A percentile compares a stretch with the other conserved stretches of the same genome.
Conservation (phyloP, 306 rosid genomes). For the Ochetophila trinervis region DNA sequence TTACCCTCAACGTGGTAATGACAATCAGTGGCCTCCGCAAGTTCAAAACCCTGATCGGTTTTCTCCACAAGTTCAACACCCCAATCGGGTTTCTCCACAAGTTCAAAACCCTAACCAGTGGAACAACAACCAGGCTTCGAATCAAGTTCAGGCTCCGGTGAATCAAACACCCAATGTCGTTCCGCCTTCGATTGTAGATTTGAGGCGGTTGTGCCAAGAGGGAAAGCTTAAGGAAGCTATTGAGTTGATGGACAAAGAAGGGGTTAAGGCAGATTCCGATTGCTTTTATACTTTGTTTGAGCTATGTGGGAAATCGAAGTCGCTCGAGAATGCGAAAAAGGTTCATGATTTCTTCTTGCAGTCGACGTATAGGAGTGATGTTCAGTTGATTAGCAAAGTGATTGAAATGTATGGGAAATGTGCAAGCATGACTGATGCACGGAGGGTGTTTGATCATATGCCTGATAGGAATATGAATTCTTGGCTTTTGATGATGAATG, state of each 20-base stretch:
- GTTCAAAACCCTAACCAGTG: conserved; percentile 21
- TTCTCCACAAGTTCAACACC: conserved; percentile 22
- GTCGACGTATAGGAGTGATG: conserved; percentile 63
- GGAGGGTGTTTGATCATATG: conserved; percentile 88
- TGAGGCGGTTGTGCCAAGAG: conserved; percentile 51
- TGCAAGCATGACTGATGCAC: conserved; percentile 73
- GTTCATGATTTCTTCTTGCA: conserved; percentile 79
- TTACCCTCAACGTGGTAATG: conserved; percentile 24
- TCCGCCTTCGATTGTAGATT: conserved; percentile 44
- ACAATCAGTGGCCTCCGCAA: conserved; percentile 36
- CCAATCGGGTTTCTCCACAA: conserved; percentile 34
- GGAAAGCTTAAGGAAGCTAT: conserved; percentile 71
- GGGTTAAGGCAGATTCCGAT: conserved; percentile 65
- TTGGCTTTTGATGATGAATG: conserved; percentile 75
- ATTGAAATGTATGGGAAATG: conserved; percentile 76
- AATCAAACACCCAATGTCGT: conserved; percentile 23
- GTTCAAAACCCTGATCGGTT: conserved; percentile 31
- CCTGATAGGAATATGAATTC: conserved; percentile 60
- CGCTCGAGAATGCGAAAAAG: conserved; percentile 66
- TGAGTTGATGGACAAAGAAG: conserved; percentile 60
- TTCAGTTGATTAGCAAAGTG: conserved; percentile 53
- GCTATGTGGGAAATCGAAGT: conserved; percentile 49
- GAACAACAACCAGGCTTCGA: conserved; percentile 31
- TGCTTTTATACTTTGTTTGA: conserved; percentile 61
- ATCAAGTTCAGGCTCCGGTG: conserved; percentile 22